Conservation (phyloP, 2,329 filamentous ascomycete genomes). For the Cladosporium oxysporum region DNA sequence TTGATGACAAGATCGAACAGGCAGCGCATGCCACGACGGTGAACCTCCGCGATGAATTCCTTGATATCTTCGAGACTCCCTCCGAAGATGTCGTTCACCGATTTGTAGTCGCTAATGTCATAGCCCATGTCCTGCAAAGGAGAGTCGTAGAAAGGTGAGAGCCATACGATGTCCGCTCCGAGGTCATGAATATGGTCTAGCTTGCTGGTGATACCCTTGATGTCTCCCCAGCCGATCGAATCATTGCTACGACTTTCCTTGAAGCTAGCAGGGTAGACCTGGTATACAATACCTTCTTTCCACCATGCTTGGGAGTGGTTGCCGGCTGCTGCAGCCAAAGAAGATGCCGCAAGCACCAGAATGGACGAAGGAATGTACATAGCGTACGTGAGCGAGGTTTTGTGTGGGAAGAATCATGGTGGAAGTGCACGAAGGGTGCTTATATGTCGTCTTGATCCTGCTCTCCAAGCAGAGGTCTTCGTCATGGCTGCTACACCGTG, state of each 20-base stretch:
- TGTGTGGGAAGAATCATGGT: neutral
- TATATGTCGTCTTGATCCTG: neutral
- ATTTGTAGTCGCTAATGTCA: constrained; percentile 66
- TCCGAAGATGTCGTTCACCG: constrained; percentile 65
- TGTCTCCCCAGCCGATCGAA: constrained; percentile 59
- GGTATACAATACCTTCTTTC: constrained; percentile 49
- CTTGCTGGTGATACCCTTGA: constrained; percentile 61
- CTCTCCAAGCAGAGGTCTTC: neutral
- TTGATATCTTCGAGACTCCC: constrained; percentile 68
- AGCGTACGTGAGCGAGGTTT: neutral
- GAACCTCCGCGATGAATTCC: constrained; percentile 58
- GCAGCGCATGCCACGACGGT: constrained; percentile 65
- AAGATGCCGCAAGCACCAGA: constrained; percentile 8
- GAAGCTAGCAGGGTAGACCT: constrained; percentile 47
- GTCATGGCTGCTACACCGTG: constrained; percentile 8
- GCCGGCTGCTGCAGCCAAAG: constrained; percentile 2
- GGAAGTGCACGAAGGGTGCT: too few relatives aligned
- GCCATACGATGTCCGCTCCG: constrained; percentile 64
- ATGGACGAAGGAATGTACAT: neutral
- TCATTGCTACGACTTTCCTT: constrained; percentile 47
- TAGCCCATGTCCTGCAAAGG: constrained; percentile 69
- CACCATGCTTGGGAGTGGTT: constrained; percentile 39
- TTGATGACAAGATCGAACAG: constrained; percentile 75
- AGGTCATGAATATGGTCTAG: constrained; percentile 61
- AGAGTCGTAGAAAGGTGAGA: constrained; percentile 64